Evolutionary conservation across 2,329 filamentous ascomycete genomes (phyloP), one percentile per base, ranked within the genome.

Genomic region (Cordyceps tenuipes): DNA sequence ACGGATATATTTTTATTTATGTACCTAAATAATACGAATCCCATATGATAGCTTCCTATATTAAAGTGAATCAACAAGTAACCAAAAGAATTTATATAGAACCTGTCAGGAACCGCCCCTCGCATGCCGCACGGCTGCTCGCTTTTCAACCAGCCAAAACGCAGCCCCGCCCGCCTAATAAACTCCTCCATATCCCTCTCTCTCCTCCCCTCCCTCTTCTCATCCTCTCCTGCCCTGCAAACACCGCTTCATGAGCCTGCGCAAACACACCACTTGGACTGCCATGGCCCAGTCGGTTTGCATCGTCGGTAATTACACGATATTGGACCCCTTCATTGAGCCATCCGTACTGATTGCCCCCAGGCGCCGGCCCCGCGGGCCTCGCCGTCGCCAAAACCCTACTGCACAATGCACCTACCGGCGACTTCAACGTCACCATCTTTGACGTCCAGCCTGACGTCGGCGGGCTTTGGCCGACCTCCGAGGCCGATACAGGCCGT

Each of bases 391-490:
- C 86, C 65, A 94, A 93, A 73, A 88, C 86, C 0, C 77, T 94
- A 31, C 77, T 91, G 63, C 78, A 85, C 72, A 78, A 84, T 68
- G 76, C 76, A 36, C 76, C 81, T 0, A 70, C 72, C 2, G 77
- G 72, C 12, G 75, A 77, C 6, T 92, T 90, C 73, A 75, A 78
- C 5, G 86, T 93, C 52, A 87, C 83, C 3, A 71, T 95, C 26
- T 89, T 88, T 66, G 90, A 95, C 53, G 75, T 80, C 17, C 80
- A 85, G 51, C 68, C 78, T 39, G 79, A 82, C 44, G 79, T 93
- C 17, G 90, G 90, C 12, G 90, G 90, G 0, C 81, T 94, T n/a
- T 95, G 90, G 90, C 86, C 87, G 3, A 73, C 76, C 1, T 71
- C 72, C 13, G 78, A 76, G 57, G 65, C 73, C 2, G 83, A 85